These are phyloP conservation scores for Tillandsia leiboldiana DNA, from an alignment of 176 grass and related monocot species.

Conservation along the genomic window DNA sequence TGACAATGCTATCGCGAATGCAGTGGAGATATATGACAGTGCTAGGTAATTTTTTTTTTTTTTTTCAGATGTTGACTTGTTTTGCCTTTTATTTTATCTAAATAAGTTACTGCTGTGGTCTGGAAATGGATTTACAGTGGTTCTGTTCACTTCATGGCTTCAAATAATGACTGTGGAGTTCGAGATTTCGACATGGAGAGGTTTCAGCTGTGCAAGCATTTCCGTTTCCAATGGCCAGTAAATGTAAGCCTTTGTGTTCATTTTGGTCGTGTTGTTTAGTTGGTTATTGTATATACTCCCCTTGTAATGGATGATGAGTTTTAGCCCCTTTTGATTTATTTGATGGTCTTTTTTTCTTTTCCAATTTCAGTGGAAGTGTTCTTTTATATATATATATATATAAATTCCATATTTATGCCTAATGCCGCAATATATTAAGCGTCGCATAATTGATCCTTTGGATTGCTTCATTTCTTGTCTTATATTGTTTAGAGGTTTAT, in stretches of 20 bases:
- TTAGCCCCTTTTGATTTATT: not conserved
- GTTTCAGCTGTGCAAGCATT: constrained; percentile 62
- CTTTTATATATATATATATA: not conserved
- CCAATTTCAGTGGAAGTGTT: too few relatives aligned
- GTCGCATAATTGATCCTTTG: too few relatives aligned
- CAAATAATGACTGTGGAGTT: constrained; percentile 71
- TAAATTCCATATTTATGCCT: too few relatives aligned
- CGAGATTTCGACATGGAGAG: constrained; percentile 67
- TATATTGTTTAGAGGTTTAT: too few relatives aligned
- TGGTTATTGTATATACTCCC: constrained; percentile 10
- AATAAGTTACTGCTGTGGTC: constrained; percentile 2
- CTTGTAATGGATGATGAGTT: not conserved
- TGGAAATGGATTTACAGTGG: constrained; percentile 34
- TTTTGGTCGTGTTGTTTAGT: not conserved
- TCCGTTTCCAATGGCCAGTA: constrained; percentile 53
- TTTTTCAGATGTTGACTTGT: not conserved
- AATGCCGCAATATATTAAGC: too few relatives aligned
- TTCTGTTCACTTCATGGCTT: constrained; percentile 61
- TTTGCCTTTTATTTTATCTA: constrained; percentile 5
- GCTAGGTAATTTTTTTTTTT: constrained; percentile 41
- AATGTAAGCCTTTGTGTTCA: constrained; percentile 41
- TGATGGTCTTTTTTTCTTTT: too few relatives aligned
- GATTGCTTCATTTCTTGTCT: too few relatives aligned
- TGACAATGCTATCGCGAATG: constrained; percentile 67
- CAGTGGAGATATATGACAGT: constrained; percentile 68